Evolutionary conservation across 164 flowering plant genomes (phyloP).

Genomic region (Vitis rotundifolia): DNA sequence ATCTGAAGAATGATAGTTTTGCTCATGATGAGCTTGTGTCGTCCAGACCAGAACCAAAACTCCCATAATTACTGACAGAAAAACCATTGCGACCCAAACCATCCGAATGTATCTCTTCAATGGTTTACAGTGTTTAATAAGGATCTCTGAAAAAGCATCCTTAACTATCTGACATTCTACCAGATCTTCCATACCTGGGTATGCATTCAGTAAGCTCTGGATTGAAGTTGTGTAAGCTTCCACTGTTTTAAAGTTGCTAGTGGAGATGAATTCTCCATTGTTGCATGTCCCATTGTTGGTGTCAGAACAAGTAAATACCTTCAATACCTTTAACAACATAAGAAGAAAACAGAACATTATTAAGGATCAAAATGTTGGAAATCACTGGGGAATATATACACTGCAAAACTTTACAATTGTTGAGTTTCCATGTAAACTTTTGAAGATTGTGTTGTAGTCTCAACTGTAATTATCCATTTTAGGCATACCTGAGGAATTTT

Average conservation of each 20-base stretch:
- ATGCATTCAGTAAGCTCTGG: constrained; percentile 58
- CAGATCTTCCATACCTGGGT: constrained; percentile 71
- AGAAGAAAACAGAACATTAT: neutral
- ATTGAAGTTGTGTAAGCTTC: constrained; percentile 63
- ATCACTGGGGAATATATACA: neutral
- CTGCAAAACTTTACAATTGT: neutral
- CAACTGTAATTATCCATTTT: neutral
- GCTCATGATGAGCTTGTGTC: constrained; percentile 31
- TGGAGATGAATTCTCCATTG: constrained; percentile 39
- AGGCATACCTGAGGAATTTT: constrained; percentile 70
- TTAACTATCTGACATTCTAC: constrained; percentile 68
- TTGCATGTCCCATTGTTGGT: constrained; percentile 37
- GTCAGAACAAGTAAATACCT: constrained; percentile 48
- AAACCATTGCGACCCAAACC: constrained; percentile 56
- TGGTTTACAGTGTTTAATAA: constrained; percentile 64
- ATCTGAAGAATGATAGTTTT: constrained; percentile 32
- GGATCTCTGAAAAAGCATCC: constrained; percentile 63
- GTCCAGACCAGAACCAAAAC: constrained; percentile 56
- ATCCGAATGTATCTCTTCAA: constrained; percentile 50
- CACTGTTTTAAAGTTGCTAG: constrained; percentile 25
- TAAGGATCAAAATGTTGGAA: neutral
- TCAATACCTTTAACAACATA: constrained; percentile 43
- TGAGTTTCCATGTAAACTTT: neutral
- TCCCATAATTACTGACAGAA: constrained; percentile 55
- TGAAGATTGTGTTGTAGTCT: no score